Conservation (phyloP, 2,329 filamentous ascomycete genomes). For the Arachnomyces sp. region DNA sequence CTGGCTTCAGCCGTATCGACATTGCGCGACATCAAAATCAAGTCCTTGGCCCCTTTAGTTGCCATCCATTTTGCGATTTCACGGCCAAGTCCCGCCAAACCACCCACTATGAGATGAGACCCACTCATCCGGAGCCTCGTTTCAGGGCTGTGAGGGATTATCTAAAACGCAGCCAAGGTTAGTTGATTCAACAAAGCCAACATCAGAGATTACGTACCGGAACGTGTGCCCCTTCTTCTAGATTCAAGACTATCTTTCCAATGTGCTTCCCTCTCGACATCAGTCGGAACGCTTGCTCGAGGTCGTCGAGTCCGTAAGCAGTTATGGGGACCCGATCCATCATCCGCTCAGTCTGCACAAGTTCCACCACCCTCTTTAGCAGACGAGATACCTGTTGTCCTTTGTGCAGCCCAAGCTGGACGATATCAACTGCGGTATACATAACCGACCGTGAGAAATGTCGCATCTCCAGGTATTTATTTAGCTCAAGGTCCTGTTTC, state of each 20-base stretch:
- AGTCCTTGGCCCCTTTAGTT: conserved; percentile 39
- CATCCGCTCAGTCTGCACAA: conserved; percentile 8
- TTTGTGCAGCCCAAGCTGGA: conserved; percentile 3
- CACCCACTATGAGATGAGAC: conserved; percentile 49
- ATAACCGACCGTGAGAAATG: conserved; percentile 32
- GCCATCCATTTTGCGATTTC: conserved; percentile 43
- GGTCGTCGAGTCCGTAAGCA: conserved; percentile 10
- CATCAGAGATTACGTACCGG: conserved; percentile 9
- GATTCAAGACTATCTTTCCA: conserved; percentile 16
- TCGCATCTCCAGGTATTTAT: conserved; percentile 32
- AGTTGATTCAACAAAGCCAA: no score
- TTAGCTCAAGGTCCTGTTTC: conserved; percentile 32
- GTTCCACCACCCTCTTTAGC: conserved; percentile 1
- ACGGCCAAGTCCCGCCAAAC: conserved; percentile 48
- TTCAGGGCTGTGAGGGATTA: no score
- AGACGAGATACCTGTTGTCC: conserved; percentile 3
- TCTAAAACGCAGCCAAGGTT: no score
- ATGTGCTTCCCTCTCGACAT: conserved; percentile 23
- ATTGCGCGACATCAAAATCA: conserved; percentile 49
- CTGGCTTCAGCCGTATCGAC: no score
- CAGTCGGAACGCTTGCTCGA: conserved; percentile 16
- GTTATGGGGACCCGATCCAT: conserved; percentile 6
- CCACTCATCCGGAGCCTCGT: conserved; percentile 20
- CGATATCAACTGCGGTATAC: conserved; percentile 18
- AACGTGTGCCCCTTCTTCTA: conserved; percentile 3